These are phyloP conservation scores for Tuber aestivum DNA, from an alignment of 495 filamentous ascomycete genomes.

Conservation along the genomic window DNA sequence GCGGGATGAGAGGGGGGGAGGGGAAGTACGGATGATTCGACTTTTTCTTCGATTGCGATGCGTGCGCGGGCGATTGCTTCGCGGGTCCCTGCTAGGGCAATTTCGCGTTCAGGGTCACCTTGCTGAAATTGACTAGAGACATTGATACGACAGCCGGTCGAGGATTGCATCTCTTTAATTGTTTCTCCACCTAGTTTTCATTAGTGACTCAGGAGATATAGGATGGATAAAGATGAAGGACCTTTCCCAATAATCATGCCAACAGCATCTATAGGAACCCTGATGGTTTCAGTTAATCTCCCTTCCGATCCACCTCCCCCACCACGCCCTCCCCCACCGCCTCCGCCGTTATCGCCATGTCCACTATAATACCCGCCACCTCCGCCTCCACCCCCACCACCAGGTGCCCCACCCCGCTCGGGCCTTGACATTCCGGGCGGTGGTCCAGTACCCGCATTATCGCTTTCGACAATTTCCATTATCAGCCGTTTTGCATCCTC, in stretches of 20 bases:
- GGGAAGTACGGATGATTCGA: conserved; percentile 66
- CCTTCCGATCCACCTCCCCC: conserved; percentile 47
- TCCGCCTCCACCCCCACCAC: conserved; percentile 21
- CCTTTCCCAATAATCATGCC: conserved; percentile 88
- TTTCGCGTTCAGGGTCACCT: conserved; percentile 67
- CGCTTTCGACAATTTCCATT: conserved; percentile 80
- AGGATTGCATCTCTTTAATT: conserved; percentile 77
- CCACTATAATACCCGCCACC: conserved; percentile 39
- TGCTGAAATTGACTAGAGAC: conserved; percentile 66
- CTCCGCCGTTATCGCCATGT: conserved; percentile 44
- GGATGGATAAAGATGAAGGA: conserved; percentile 23
- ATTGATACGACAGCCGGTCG: conserved; percentile 82
- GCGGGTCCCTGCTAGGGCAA: conserved; percentile 67
- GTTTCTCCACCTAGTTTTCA: conserved; percentile 58
- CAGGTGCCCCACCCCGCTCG: conserved; percentile 22
- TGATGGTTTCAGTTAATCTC: conserved; percentile 70
- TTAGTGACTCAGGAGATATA: conserved; percentile 11
- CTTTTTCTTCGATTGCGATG: conserved; percentile 74
- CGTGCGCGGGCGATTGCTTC: conserved; percentile 68
- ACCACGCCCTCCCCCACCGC: conserved; percentile 39
- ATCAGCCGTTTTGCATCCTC: conserved; percentile 69
- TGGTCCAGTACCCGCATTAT: conserved; percentile 52
- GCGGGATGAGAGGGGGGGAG: neutral
- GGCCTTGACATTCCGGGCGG: conserved; percentile 21
- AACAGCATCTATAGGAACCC: conserved; percentile 75